Conservation (phyloP, 2,329 filamentous ascomycete species). For the Xylaria sp. region DNA sequence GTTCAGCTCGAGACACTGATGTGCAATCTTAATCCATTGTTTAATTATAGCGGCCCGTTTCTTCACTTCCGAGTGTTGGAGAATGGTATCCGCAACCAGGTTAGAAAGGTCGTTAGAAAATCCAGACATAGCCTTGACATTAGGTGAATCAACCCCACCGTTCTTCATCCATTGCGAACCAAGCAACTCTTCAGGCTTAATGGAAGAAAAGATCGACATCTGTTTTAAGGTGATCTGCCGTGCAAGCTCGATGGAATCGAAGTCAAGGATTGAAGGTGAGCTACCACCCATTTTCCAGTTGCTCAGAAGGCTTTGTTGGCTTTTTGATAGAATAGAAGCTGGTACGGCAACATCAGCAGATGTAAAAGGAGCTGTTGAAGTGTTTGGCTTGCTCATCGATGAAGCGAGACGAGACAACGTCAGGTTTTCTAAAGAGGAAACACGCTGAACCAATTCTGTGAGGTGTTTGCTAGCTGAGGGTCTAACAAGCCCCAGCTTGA, state of each 20-base stretch:
- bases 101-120: slow-evolving; percentile 93
- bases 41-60: slow-evolving; percentile 91
- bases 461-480: slow-evolving; percentile 84
- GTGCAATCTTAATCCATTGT: slow-evolving; percentile 96
- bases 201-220: slow-evolving; percentile 89
- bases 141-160: slow-evolving; percentile 78
- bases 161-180: slow-evolving; percentile 96
- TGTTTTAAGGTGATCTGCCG: slow-evolving; percentile 93
- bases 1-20: slow-evolving; percentile 85
- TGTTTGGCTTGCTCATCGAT: slow-evolving; percentile 87
- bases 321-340: slow-evolving; percentile 75
- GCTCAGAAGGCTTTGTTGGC: slow-evolving; percentile 76
- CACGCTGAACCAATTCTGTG: slow-evolving; percentile 80
- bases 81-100: slow-evolving; percentile 90
- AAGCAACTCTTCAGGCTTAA: slow-evolving; percentile 90
- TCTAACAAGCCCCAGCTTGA: slow-evolving; percentile 73
- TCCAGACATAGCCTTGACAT: slow-evolving; percentile 93
- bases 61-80: slow-evolving; percentile 89
- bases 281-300: slow-evolving; percentile 78
- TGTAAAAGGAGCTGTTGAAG: slow-evolving; percentile 75
- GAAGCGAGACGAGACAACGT: slow-evolving; percentile 85
- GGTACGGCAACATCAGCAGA: slow-evolving; percentile 78
- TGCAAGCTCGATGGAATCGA: slow-evolving; percentile 90
- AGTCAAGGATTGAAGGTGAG: slow-evolving; percentile 82
- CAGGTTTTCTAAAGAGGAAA: slow-evolving; percentile 76